Evolutionary conservation across 139 green algal species (phyloP).

Genomic region (Picochlorum sp.): DNA sequence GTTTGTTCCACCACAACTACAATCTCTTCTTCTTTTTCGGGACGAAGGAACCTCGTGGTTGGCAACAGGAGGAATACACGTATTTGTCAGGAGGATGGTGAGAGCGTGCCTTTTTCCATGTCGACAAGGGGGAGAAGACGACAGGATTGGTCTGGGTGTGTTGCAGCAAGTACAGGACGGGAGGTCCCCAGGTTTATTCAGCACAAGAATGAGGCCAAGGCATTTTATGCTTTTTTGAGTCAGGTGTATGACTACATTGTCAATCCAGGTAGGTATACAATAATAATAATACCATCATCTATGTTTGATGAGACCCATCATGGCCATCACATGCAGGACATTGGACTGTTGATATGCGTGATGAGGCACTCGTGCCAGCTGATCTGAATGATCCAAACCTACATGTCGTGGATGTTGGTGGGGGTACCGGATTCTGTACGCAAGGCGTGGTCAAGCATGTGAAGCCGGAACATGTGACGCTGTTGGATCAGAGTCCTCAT

Average conservation of each 20-base stretch:
- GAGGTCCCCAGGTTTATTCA: slow-evolving; percentile 60
- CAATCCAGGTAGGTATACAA: slow-evolving; percentile 37
- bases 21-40: no score
- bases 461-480: slow-evolving; percentile 72
- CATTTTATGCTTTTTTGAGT: slow-evolving; percentile 77
- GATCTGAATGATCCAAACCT: slow-evolving; percentile 63
- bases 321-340: slow-evolving; percentile 47
- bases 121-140: no score
- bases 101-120: no score
- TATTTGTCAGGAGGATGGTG: no score
- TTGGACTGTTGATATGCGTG: slow-evolving; percentile 91
- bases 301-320: no score
- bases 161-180: neutral
- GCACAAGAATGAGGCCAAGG: slow-evolving; percentile 90
- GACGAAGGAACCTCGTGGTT: no score
- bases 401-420: slow-evolving; percentile 89
- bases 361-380: slow-evolving; percentile 72
- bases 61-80: no score
- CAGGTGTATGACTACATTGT: slow-evolving; percentile 88
- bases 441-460: slow-evolving; percentile 63
- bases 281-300: neutral
- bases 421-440: slow-evolving; percentile 90
- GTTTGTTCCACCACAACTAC: no score
- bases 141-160: no score
- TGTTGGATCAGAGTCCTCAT: slow-evolving; percentile 90